Evolutionary conservation across 2,329 filamentous ascomycete species (phyloP), one percentile per base, ranked within the genome.

Genomic region (Clonostachys sp.): DNA sequence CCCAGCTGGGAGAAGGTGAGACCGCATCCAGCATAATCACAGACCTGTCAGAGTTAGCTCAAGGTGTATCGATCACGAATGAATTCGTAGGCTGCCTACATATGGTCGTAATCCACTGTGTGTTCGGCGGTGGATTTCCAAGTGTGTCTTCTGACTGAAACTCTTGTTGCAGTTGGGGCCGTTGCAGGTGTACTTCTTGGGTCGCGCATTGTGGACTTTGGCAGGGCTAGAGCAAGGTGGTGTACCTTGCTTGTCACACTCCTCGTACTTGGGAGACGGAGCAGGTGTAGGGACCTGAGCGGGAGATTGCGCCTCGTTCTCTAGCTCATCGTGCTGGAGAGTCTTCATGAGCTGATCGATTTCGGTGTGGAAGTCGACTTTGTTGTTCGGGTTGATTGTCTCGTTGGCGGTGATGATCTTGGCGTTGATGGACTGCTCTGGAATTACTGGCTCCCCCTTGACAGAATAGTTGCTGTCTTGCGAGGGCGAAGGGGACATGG

Each of bases 41-140:
- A 44, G 16, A n/a, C 18, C 45, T 50, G 4, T 30, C 10, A 10
- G 24, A 30, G 24, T 30, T 30, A 30, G 24, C 24, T 30, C 24
- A 10, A 30, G 3, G 24, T 30, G 24, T 30, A 30, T 10, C 24
- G 24, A 30, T 30, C 24, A 30, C 9, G 24, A 10, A 30, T 30
- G 24, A 20, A 12, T n/a, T 34, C 2, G 5, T 39, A 20, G 13
- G 16, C 10, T 13, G 73, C 89, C 75, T 72, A 95, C 87, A 63
- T 92, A 96, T 50, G 92, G 92, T 63, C 91, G 94, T 46, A 87
- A 83, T 14, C 94, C 94, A 3, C 89, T 96, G 66, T 99, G 94
- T 5, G 87, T 86, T 53, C 91, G 80, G 42, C 81, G 84, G 64
- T 99, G 94, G 44, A 95, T 96, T 51, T 94, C 87, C 12, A 96